Evolutionary conservation across 108 stramenopile genomes (phyloP), one percentile per base, ranked within the genome.

Genomic region (Cyclotella choctawhatcheeana): DNA sequence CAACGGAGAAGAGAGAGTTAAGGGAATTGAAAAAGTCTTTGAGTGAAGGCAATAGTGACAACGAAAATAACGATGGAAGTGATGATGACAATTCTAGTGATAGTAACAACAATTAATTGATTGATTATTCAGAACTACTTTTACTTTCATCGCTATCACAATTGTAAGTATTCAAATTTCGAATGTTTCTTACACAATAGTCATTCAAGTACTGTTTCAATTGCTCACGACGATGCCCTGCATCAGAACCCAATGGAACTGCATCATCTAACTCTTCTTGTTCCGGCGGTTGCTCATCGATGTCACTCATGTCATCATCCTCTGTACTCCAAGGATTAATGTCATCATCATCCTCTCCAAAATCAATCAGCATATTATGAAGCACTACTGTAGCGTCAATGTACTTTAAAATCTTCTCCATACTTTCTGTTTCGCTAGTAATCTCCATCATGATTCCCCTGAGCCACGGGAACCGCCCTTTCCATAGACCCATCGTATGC

Each of bases 301-400:
- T 61, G 32, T 34, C 60, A 61, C 29, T 31, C 26, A 56, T 27
- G 12, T 35, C 60, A 37, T 61, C 60, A 61, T 56, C 55, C 25
- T 56, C 55, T 10, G 12, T 12, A 56, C 29, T 20, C 55, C 55
- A 56, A 18, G 48, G 48, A 4, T 13, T 5, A 6, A 37, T 20
- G 4, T 37, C 32, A 12, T 34, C 20, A 16, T 24, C 34, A 61
- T 35, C 21, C 5, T 37, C 60, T 26, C 21, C 37, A 35, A 61
- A 61, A 4, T 56, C 55, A 27, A 56, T 56, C 4, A 56, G 10
- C 55, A 56, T 56, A 17, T 56, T 56, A 17, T 56, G 60, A 10
- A 61, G 37, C 3, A 61, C 37, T 10, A 61, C 30, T 16, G 60
- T 24, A 10, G 60, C 60, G 26, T 37, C 34, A 37, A 61, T 37